phyloP scores from a whole-genome alignment of 352 stramenopile species.

The Phytophthora constricta region DNA sequence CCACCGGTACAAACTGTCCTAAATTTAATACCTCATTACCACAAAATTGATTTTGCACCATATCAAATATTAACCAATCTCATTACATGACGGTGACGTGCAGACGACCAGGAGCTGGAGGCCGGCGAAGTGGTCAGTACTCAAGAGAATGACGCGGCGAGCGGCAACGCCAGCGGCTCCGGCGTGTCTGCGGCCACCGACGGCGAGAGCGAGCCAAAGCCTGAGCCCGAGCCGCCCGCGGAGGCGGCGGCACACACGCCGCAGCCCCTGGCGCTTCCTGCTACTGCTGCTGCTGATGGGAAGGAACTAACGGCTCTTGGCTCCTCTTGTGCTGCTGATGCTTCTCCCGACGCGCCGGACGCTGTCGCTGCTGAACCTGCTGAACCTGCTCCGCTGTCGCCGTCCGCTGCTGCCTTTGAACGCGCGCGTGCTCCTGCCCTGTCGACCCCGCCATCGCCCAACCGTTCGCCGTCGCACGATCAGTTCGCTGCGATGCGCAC shows the following conservation, averaged over 20 bases:
- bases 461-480: slow-evolving; percentile 21
- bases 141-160: slow-evolving; percentile 36
- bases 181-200: slow-evolving; percentile 31
- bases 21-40: neutral
- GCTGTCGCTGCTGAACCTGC: slow-evolving; percentile 15
- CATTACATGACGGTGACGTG: neutral
- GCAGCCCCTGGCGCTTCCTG: slow-evolving; percentile 21
- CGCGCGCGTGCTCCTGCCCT: slow-evolving; percentile 29
- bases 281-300: slow-evolving; percentile 24
- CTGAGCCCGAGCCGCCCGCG: slow-evolving; percentile 20
- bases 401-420: slow-evolving; percentile 34
- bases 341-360: neutral
- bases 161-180: slow-evolving; percentile 30
- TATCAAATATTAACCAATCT: neutral
- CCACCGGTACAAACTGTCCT: slow-evolving; percentile 47
- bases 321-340: slow-evolving; percentile 35
- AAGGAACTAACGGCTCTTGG: slow-evolving; percentile 47
- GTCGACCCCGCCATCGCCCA: slow-evolving; percentile 30
- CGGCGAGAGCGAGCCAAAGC: slow-evolving; percentile 26
- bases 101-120: slow-evolving; percentile 63
- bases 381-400: slow-evolving; percentile 21
- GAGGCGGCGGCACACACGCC: slow-evolving; percentile 22
- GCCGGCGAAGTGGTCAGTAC: slow-evolving; percentile 69
- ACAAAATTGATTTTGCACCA: slow-evolving; percentile 1
- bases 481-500: slow-evolving; percentile 42